Conservation (phyloP, 2,329 filamentous ascomycete genomes). For the Diaporthe destruens region DNA sequence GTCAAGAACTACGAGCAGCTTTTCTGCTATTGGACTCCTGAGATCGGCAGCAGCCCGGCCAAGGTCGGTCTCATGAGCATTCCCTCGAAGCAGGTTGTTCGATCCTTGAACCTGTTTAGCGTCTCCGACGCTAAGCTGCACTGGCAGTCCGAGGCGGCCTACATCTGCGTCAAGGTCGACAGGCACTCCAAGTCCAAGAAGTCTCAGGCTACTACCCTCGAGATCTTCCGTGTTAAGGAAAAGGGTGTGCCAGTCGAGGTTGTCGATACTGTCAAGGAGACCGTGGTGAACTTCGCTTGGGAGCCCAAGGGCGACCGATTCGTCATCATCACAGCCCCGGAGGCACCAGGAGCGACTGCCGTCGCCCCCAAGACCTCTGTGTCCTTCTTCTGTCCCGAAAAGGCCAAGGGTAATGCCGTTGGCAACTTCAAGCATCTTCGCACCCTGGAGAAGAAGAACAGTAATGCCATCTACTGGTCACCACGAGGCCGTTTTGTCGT, state of each 20-base stretch:
- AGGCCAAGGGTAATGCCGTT: conserved; percentile 81
- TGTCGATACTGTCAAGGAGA: conserved; percentile 97
- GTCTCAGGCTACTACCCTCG: conserved; percentile 94
- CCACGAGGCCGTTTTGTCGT: conserved; percentile 95
- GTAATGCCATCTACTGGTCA: conserved; percentile 99
- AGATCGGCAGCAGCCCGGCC: conserved; percentile 97
- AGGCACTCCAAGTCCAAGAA: conserved; percentile 99
- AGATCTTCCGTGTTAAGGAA: conserved; percentile 97
- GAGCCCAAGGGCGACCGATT: conserved; percentile 98
- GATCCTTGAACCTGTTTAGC: conserved; percentile 97
- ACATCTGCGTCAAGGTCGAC: conserved; percentile 98
- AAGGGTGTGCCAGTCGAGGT: conserved; percentile 99
- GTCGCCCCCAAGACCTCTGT: conserved; percentile 95
- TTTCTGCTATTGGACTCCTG: conserved; percentile 98
- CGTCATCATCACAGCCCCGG: conserved; percentile 94
- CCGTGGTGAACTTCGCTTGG: conserved; percentile 99
- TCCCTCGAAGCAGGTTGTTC: conserved; percentile 92
- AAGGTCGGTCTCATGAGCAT: conserved; percentile 97
- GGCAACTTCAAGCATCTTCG: conserved; percentile 98
- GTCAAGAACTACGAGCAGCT: conserved; percentile 95
- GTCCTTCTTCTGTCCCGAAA: conserved; percentile 96
- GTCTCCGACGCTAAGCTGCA: conserved; percentile 97
- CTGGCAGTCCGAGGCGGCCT: conserved; percentile 95
- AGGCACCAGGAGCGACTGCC: conserved; percentile 81
- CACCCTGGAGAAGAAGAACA: conserved; percentile 98